phyloP scores from a whole-genome alignment of 768 basidiomycete genomes.

The Termitomyces sp. region DNA sequence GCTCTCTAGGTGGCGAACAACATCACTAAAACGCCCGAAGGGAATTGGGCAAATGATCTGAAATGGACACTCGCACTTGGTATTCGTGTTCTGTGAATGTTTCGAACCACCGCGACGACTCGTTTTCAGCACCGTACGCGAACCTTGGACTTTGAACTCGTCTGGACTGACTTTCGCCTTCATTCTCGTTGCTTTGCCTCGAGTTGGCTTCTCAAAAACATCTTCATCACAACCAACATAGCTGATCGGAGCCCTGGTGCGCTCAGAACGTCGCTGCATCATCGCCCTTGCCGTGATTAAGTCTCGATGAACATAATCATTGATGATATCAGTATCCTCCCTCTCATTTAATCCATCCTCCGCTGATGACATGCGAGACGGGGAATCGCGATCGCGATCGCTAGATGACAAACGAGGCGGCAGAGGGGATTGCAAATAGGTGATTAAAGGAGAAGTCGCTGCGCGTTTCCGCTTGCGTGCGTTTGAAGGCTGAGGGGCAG shows the following conservation, averaged over 20 bases:
- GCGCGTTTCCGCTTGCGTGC: not conserved
- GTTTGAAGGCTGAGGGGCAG: not conserved
- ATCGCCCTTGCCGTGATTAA: not conserved
- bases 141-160: not conserved
- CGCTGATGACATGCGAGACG: not conserved
- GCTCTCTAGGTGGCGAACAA: slow-evolving; percentile 2
- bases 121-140: not conserved
- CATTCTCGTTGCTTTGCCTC: not conserved
- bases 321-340: not conserved
- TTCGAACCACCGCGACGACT: not conserved
- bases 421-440: not conserved
- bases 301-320: not conserved
- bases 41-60: not conserved
- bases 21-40: slow-evolving; percentile 1
- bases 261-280: slow-evolving; percentile 1
- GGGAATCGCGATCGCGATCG: not conserved
- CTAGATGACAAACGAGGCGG: not conserved
- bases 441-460: not conserved
- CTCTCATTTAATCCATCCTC: not conserved
- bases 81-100: not conserved
- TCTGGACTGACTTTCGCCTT: not conserved
- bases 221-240: slow-evolving; percentile 4
- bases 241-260: not conserved
- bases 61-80: not conserved
- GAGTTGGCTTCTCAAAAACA: not conserved